phyloP scores from a whole-genome alignment of 345 rosid species.

The Ceriops decandra region DNA sequence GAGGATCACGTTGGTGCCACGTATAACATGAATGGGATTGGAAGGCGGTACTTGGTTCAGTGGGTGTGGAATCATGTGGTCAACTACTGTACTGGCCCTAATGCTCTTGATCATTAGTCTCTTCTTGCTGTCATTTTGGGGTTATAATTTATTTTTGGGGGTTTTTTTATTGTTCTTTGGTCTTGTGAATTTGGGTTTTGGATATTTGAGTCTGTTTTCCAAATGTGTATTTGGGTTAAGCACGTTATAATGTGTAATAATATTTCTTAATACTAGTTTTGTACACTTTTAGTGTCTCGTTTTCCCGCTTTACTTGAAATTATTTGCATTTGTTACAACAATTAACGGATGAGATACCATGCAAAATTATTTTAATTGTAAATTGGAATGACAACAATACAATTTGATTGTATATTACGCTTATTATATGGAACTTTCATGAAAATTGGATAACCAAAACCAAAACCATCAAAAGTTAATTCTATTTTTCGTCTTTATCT shows the following conservation, averaged over 20 bases:
- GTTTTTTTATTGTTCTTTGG: background rate
- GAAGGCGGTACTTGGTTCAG: conserved; percentile 85
- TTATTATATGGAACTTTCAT: no score
- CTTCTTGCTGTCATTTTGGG: background rate
- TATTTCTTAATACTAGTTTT: conserved; percentile 18
- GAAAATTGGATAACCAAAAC: no score
- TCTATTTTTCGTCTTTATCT: no score
- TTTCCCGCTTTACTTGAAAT: conserved; percentile 9
- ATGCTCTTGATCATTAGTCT: conserved; percentile 65
- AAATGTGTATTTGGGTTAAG: conserved; percentile 22
- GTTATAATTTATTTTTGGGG: background rate
- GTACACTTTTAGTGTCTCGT: conserved; percentile 16
- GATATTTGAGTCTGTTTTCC: background rate
- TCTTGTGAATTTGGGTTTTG: conserved; percentile 6
- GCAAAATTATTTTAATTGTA: no score
- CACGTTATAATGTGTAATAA: conserved; percentile 30
- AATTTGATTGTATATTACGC: no score
- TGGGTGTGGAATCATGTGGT: conserved; percentile 88
- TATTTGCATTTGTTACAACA: no score
- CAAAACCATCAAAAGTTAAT: no score
- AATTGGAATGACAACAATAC: no score
- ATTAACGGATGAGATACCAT: no score
- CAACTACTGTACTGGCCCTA: conserved; percentile 89
- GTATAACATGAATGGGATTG: conserved; percentile 78
- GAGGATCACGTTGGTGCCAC: conserved; percentile 69